Evolutionary conservation across 176 grass and related monocot genomes (phyloP).

Genomic region (Phragmites australis): DNA sequence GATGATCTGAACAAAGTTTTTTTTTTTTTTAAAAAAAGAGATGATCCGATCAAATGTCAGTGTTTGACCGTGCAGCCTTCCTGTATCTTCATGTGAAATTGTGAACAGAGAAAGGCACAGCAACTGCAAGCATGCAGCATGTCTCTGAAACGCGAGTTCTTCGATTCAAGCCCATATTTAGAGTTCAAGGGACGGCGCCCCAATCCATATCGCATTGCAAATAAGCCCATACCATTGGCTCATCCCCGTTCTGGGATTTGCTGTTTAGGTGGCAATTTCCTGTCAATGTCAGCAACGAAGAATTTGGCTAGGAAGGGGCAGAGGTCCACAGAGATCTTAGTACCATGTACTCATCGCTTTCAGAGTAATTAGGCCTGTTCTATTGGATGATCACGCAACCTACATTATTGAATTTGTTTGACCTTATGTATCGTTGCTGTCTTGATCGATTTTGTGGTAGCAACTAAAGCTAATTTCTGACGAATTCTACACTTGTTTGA

Average conservation of each 20-base stretch:
- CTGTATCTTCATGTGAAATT: too few species aligned
- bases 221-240: neutral
- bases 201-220: too few species aligned
- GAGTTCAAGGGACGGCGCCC: too few species aligned
- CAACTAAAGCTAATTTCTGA: conserved; percentile 35
- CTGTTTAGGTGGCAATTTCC: neutral
- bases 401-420: conserved; percentile 8
- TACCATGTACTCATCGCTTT: conserved; percentile 10
- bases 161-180: too few species aligned
- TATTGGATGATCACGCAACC: conserved; percentile 11
- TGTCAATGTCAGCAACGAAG: neutral
- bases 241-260: too few species aligned
- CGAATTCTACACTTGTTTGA: neutral
- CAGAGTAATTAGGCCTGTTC: conserved; percentile 18
- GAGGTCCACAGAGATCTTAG: conserved; percentile 1
- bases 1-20: too few species aligned
- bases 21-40: too few species aligned
- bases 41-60: too few species aligned
- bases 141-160: too few species aligned
- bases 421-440: conserved; percentile 8
- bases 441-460: conserved; percentile 1
- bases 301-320: neutral
- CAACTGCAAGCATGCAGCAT: too few species aligned
- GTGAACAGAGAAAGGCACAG: too few species aligned
- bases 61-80: too few species aligned